Base-by-base conservation (phyloP, 441 rosid genomes). In the Erysimum pusillum region DNA sequence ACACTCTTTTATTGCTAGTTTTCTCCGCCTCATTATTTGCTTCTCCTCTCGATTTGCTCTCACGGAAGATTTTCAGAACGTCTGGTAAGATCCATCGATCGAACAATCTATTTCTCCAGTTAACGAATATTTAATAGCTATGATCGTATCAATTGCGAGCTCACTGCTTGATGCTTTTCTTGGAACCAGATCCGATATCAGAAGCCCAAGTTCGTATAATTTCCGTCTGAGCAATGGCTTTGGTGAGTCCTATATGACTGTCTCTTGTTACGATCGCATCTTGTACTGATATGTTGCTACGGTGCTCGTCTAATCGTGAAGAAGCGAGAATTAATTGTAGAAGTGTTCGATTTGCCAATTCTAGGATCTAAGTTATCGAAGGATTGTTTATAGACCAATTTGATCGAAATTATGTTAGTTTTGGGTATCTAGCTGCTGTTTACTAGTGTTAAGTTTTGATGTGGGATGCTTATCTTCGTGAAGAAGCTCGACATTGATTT, bases 121-220 rank as follows among this genome's bases (percentile, higher is more conserved):
- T n/a, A 28, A 18, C 58, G 49, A 15, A 2, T 67, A 3, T 67
- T 25, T 60, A 1, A 35, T 78, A 17, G 12, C 5, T 49, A 51
- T 44, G 41, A 67, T 62, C 53, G 17, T 51, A 9, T 78, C 42
- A 42, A 22, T 53, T 15, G 38, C 18, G 36, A 74, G n/a, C 61
- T 75, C 79, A 69, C 18, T 31, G 8, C 12, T 75, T 49, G 9
- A 7, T 69, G 9, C 52, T 70, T 59, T 52, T 20, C 51, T 71
- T 60, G 28, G 59, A 67, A 60, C 18, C 86, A 89, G 94, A 88
- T 89, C 88, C 83, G 68, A 85, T 82, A 83, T 87, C 88, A 80
- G 79, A 81, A 75, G 54, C 70, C 64, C 57, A 79, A 79, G 83
- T 71, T 63, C 35, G 60, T 13, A 18, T 57, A 60, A 63, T 69